phyloP scores from a whole-genome alignment of 2,329 filamentous ascomycete genomes.

The Botrytis porri region DNA sequence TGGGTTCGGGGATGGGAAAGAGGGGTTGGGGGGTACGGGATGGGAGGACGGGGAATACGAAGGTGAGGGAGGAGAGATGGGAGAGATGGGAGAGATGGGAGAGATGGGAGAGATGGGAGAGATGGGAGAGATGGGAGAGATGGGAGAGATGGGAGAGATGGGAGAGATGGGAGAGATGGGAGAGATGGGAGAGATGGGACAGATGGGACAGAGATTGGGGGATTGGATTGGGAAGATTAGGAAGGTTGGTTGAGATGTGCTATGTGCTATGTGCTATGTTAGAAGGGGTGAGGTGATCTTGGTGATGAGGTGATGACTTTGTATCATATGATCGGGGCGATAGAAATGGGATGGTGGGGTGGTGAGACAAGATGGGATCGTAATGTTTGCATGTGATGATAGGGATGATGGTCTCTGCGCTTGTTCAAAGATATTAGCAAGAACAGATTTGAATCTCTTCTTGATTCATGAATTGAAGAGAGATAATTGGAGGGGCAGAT shows the following conservation, averaged over 20 bases:
- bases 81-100: neutral
- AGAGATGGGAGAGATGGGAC: neutral
- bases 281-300: neutral
- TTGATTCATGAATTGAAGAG: neutral
- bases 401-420: neutral
- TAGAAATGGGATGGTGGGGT: constrained; percentile 15
- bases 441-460: neutral
- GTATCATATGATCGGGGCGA: constrained; percentile 13
- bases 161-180: neutral
- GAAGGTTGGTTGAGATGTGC: neutral
- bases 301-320: constrained; percentile 10
- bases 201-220: too few species aligned
- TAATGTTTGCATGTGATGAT: constrained; percentile 6
- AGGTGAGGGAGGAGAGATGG: neutral
- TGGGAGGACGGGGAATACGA: neutral
- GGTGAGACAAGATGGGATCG: constrained; percentile 15
- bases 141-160: too few species aligned
- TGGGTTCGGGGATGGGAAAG: neutral
- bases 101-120: too few species aligned
- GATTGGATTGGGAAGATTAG: neutral
- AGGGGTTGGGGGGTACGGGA: neutral
- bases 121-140: neutral
- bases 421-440: neutral
- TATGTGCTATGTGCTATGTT: neutral
- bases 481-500: constrained; percentile 8